Evolutionary conservation across 2,329 filamentous ascomycete genomes (phyloP).

Genomic region (Cucurbitaria berberidis): DNA sequence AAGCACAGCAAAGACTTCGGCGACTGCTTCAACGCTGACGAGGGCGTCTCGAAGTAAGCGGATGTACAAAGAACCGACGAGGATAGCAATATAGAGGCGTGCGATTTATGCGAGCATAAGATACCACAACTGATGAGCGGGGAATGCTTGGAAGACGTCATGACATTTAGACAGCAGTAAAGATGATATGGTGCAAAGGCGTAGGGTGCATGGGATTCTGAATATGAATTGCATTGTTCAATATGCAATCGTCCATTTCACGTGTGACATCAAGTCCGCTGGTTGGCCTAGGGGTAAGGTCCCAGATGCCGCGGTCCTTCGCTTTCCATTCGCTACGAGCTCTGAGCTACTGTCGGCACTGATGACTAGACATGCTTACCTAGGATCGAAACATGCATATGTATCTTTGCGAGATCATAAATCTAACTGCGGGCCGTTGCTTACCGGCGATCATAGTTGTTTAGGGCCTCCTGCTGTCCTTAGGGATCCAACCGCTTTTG

Average conservation of each 20-base stretch:
- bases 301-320: background rate
- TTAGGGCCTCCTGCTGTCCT: no score
- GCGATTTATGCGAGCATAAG: conserved; percentile 22
- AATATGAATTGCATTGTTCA: background rate
- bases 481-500: no score
- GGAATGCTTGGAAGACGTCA: conserved; percentile 8
- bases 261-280: background rate
- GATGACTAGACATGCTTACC: background rate
- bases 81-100: conserved; percentile 9
- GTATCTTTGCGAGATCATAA: no score
- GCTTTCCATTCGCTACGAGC: background rate
- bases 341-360: background rate
- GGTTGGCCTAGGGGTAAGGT: background rate
- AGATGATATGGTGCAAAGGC: conserved; percentile 4
- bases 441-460: no score
- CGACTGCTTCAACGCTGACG: conserved; percentile 69
- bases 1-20: conserved; percentile 81
- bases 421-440: no score
- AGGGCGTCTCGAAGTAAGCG: conserved; percentile 39
- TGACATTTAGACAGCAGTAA: background rate
- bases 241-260: background rate
- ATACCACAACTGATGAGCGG: conserved; percentile 28
- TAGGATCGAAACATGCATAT: background rate
- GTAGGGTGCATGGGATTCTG: conserved; percentile 4
- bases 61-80: background rate